Evolutionary conservation across 2,329 filamentous ascomycete genomes (phyloP).

Genomic region (Calonectria henricotiae): DNA sequence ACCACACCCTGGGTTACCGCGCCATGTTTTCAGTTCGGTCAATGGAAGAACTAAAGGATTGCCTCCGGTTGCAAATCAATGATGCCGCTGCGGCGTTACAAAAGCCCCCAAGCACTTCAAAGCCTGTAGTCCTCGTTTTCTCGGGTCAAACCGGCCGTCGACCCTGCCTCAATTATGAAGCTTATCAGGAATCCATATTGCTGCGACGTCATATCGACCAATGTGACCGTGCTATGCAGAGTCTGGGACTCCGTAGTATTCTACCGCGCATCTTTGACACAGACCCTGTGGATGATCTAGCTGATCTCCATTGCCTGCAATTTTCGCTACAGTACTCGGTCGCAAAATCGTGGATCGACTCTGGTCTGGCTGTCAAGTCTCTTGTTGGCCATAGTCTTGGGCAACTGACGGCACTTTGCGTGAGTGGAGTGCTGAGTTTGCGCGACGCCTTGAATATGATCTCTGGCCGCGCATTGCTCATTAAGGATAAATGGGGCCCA

Average conservation of each 20-base stretch:
- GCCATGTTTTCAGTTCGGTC: background rate
- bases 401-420: background rate
- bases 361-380: background rate
- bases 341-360: conserved; percentile 12
- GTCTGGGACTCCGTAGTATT: background rate
- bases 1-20: conserved; percentile 3
- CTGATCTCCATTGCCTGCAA: conserved; percentile 1
- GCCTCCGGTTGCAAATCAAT: background rate
- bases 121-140: conserved; percentile 7
- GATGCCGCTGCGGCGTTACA: background rate
- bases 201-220: conserved; percentile 1
- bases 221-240: conserved; percentile 11
- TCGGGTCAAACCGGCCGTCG: conserved; percentile 10
- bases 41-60: background rate
- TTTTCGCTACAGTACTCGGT: conserved; percentile 6
- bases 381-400: conserved; percentile 3
- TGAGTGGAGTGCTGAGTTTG: background rate
- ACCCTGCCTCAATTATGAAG: background rate
- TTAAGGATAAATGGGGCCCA: conserved; percentile 9
- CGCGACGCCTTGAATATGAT: conserved; percentile 18
- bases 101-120: background rate
- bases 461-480: background rate
- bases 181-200: background rate
- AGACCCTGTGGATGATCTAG: background rate
- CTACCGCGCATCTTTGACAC: background rate